Evolutionary conservation across 805 yeast genomes (phyloP), one percentile per base, ranked within the genome.

Genomic region (Yamadazyma olivae): DNA sequence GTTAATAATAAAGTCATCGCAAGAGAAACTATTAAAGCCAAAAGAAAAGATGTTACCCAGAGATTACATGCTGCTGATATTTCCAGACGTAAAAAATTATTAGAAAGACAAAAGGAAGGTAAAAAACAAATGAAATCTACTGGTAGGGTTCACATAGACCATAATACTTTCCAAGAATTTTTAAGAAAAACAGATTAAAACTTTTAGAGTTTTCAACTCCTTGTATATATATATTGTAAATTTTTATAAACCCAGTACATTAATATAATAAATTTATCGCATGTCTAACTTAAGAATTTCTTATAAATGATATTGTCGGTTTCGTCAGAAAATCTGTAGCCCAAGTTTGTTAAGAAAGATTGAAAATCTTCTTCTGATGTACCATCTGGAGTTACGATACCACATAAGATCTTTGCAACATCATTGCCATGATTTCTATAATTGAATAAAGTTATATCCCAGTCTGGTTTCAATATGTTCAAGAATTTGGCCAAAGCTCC

Each of bases 401-500:
- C 99, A 29, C 95, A 91, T 42, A 93, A 70, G 1, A 93, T 87
- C 59, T 88, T 88, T 30, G 95, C 98, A 30, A 93, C 75, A 56
- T 93, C 99, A 34, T 91, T 81, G 26, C 99, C 99, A 50, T 89
- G 95, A 65, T 93, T 89, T 71, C 99, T 80, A 64, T 93, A 93
- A 61, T 93, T 96, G 81, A 93, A 93, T 51, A 93, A 64, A 1
- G 97, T 84, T 43, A 93, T 78, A 56, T 93, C 93, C 97, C 98
- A 93, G 33, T 80, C 79, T 17, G 74, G 71, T 51, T 82, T 77
- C 55, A 93, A 62, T 13, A 81, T 72, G 18, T 73, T 74, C 52
- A 93, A 71, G 65, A 93, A 93, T 40, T 76, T 83, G 19, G 83
- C 77, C 52, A 93, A 71, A 1, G 99, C 97, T 32, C 96, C 95